Base-by-base conservation (phyloP, 495 filamentous ascomycete genomes). In the Aspergillus diversus region DNA sequence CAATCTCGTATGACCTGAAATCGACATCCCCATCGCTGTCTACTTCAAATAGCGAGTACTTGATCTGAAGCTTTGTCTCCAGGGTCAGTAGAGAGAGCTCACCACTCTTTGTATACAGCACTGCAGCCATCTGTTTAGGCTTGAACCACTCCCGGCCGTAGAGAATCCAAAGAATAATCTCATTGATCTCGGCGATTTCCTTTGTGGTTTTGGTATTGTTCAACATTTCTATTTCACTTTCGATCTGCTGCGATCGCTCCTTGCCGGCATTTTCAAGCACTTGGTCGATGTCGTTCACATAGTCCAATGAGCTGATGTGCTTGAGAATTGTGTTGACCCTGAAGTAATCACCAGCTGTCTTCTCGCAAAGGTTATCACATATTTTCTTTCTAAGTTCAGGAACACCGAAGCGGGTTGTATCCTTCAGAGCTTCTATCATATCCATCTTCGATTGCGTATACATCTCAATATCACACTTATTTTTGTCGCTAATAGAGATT, bases 121-220 rank as follows among this genome's bases (percentile, higher is more conserved):
- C 60, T 6, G 68, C 60, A 61, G 71, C 53, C 63, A 69, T 64
- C 12, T 63, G 67, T 9, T 27, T 37, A 5, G 67, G 57, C 33
- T 57, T 39, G 47, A 71, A 73, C 46, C 66, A 64, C 21, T 74
- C 68, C 21, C 57, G 55, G 12, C 75, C 75, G 27, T 67, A 68
- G 8, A 71, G 56, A 51, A 78, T 67, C 75, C 75, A 78, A 12
- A 70, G 55, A 17, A 78, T 75, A 31, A 78, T 76, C 60, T 76
- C 74, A 35, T 78, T 78, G 21, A 78, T 75, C 47, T 78, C 74
- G 32, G 66, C 64, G 34, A 77, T 73, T 57, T 78, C 75, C 55
- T 77, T 77, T 2, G 71, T 17, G 7, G 68, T 74, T n/a, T 68
- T 70, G 7, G 37, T 69, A n/a, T 67, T 71, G 58, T 78, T 78